phyloP scores from a whole-genome alignment of 306 rosid genomes.

The Neltuma alba region DNA sequence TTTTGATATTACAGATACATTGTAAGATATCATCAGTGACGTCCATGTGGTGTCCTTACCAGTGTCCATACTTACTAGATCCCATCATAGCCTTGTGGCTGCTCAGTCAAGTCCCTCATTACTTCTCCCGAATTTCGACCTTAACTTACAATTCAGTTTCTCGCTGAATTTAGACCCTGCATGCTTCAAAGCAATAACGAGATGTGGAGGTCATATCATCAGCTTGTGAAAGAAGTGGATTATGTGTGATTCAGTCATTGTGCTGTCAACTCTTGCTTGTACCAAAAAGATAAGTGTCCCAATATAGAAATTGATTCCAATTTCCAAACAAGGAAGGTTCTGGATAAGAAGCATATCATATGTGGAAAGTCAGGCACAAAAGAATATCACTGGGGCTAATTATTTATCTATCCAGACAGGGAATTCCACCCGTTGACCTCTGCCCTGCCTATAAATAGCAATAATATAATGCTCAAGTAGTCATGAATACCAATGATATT shows the following conservation, averaged over 20 bases:
- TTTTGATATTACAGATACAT: neutral
- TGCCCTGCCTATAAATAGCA: neutral
- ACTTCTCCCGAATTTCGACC: neutral
- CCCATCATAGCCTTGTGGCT: neutral
- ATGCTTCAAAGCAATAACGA: neutral
- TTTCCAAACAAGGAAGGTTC: neutral
- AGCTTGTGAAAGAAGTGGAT: neutral
- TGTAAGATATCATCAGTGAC: neutral
- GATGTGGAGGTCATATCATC: neutral
- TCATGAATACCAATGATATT: neutral
- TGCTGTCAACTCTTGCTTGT: neutral
- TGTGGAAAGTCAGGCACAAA: neutral
- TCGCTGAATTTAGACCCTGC: neutral
- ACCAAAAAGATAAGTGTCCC: neutral
- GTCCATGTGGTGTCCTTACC: neutral
- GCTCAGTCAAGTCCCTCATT: neutral
- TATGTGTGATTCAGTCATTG: neutral
- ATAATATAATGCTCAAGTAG: neutral
- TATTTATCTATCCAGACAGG: neutral
- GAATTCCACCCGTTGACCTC: neutral
- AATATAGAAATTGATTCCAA: neutral
- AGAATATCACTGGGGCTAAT: neutral
- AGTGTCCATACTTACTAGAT: neutral
- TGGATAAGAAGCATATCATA: slow-evolving; percentile 22
- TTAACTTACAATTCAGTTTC: neutral